A percentile compares a stretch with the other conserved stretches of the same genome.
Conservation (phyloP, 768 basidiomycete genomes). For the Lyophyllum decastes region DNA sequence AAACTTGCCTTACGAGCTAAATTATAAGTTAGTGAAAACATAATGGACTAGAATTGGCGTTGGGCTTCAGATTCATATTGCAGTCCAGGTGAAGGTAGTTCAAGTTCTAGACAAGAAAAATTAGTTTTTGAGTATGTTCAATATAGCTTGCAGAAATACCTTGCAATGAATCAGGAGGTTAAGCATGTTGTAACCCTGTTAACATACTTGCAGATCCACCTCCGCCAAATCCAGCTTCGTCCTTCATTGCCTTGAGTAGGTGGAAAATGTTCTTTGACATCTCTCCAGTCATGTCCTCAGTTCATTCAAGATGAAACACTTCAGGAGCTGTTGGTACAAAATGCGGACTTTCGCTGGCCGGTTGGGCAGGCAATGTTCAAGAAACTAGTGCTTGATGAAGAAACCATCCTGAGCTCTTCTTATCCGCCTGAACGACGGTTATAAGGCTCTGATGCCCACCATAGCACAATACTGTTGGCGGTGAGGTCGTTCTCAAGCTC, state of each 20-base stretch:
- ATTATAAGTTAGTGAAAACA: conserved; percentile 5
- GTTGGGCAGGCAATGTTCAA: conserved; percentile 96
- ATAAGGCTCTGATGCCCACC: conserved; percentile 99
- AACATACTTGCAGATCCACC: conserved; percentile 95
- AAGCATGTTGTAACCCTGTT: conserved; percentile 99
- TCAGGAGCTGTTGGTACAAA: conserved; percentile 97
- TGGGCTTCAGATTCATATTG: conserved; percentile 98
- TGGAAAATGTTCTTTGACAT: conserved; percentile 99
- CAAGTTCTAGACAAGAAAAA: conserved; percentile 58
- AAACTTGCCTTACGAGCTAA: conserved; percentile 97
- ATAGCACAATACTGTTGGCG: conserved; percentile 94
- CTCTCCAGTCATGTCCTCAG: conserved; percentile 83
- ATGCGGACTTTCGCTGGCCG: conserved; percentile 98
- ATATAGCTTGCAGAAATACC: conserved; percentile 39
- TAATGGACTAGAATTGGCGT: conserved; percentile 50
- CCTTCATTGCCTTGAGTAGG: conserved; percentile 93
- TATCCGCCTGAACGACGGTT: conserved; percentile 86
- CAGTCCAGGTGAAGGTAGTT: conserved; percentile 96
- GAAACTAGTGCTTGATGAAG: conserved; percentile 96
- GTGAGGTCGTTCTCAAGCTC: conserved; percentile 88
- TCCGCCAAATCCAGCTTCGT: conserved; percentile 99
- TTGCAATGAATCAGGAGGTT: conserved; percentile 99
- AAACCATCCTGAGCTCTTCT: conserved; percentile 94
- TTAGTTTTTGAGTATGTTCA: neutral
- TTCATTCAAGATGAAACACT: conserved; percentile 96